phyloP scores from a whole-genome alignment of 2,329 filamentous ascomycete species.

The Fusarium kyushuense region DNA sequence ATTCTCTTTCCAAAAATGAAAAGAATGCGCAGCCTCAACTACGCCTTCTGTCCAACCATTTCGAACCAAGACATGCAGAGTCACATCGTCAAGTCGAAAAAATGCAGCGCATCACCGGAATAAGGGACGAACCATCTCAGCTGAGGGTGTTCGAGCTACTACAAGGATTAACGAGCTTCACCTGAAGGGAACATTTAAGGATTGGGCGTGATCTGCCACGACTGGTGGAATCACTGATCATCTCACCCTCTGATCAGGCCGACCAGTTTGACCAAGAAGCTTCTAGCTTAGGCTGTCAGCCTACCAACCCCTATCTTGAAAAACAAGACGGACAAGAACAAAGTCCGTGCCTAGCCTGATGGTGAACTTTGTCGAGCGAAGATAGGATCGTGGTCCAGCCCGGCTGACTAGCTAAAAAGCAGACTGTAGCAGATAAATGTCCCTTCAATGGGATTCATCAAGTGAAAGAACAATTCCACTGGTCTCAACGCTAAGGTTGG shows the following conservation, averaged over 20 bases:
- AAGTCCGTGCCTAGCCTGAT: conserved; percentile 37
- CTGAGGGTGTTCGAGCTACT: conserved; percentile 36
- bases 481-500: conserved; percentile 24
- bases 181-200: conserved; percentile 29
- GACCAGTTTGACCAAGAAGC: conserved; percentile 16
- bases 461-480: conserved; percentile 29
- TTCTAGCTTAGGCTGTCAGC: conserved; percentile 1
- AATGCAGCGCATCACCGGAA: conserved; percentile 34
- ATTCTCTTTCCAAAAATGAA: conserved; percentile 19
- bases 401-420: conserved; percentile 7
- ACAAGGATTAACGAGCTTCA: conserved; percentile 26
- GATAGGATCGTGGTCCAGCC: conserved; percentile 30
- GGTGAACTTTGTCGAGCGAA: conserved; percentile 31
- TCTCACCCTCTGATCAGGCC: conserved; percentile 41
- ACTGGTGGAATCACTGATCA: conserved; percentile 45
- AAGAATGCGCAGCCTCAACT: conserved; percentile 21
- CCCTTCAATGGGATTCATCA: conserved; percentile 29
- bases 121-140: conserved; percentile 35
- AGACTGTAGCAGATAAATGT: conserved; percentile 27
- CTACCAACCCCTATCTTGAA: conserved; percentile 41
- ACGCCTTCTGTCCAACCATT: conserved; percentile 31
- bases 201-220: conserved; percentile 37
- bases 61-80: conserved; percentile 13
- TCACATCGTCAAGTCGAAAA: conserved; percentile 22
- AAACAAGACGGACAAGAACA: not conserved